Evolutionary conservation across 805 yeast genomes (phyloP).

Genomic region (Candida mattraensis): DNA sequence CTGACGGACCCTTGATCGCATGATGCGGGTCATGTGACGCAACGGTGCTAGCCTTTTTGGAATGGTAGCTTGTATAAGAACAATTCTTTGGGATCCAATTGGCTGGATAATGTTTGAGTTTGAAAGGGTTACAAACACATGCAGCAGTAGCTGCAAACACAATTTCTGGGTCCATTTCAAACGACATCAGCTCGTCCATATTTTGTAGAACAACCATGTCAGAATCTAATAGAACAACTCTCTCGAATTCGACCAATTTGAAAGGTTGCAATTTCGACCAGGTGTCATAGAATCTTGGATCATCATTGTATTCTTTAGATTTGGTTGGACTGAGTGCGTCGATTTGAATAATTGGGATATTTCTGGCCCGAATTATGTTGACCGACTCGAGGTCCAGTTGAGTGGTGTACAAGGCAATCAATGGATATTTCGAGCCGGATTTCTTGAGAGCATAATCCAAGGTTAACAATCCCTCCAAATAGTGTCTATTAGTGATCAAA

Average conservation of each 20-base stretch:
- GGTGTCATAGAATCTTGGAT: conserved; percentile 57
- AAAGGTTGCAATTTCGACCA: conserved; percentile 64
- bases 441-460: conserved; percentile 46
- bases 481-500: conserved; percentile 50
- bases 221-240: conserved; percentile 55
- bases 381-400: conserved; percentile 43
- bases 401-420: conserved; percentile 54
- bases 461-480: conserved; percentile 52
- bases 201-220: conserved; percentile 59
- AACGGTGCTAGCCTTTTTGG: conserved; percentile 17
- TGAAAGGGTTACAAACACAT: conserved; percentile 60
- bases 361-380: conserved; percentile 37
- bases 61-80: conserved; percentile 42
- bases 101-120: conserved; percentile 50
- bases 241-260: conserved; percentile 47
- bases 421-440: conserved; percentile 46
- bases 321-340: conserved; percentile 43
- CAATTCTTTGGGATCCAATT: conserved; percentile 55
- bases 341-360: conserved; percentile 42
- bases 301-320: conserved; percentile 46
- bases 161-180: conserved; percentile 35
- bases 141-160: conserved; percentile 61
- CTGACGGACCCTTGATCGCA: conserved; percentile 42
- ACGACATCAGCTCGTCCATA: conserved; percentile 59
- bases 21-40: conserved; percentile 11